These are phyloP conservation scores for Protea cynaroides DNA, from an alignment of 164 flowering plant species.

Conservation along the genomic window DNA sequence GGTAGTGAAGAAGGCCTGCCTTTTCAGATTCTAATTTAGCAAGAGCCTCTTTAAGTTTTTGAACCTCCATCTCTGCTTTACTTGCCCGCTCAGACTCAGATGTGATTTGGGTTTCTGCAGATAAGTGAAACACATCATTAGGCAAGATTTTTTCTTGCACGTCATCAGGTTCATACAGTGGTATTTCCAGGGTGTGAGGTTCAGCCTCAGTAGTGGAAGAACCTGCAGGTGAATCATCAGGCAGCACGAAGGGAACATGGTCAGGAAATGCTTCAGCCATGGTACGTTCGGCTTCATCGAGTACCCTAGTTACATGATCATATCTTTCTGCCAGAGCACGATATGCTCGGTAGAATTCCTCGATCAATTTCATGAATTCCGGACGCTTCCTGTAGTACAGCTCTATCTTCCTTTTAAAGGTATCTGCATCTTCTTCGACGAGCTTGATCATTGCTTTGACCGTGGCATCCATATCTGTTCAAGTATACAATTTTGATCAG, in stretches of 20 bases:
- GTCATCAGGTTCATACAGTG: conserved; percentile 40
- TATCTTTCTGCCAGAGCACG: conserved; percentile 95
- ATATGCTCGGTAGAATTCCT: conserved; percentile 87
- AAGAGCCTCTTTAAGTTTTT: conserved; percentile 40
- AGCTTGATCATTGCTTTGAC: conserved; percentile 95
- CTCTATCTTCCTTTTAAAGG: conserved; percentile 93
- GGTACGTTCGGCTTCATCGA: conserved; percentile 80
- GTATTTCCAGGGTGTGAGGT: conserved; percentile 51
- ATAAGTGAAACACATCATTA: conserved; percentile 20
- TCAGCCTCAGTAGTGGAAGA: conserved; percentile 38
- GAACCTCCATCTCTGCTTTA: conserved; percentile 39
- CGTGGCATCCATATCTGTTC: conserved; percentile 78
- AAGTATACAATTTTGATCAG: conserved; percentile 8
- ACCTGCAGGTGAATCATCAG: conserved; percentile 47
- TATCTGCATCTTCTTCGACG: conserved; percentile 94
- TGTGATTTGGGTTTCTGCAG: conserved; percentile 25
- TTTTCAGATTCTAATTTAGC: conserved; percentile 47
- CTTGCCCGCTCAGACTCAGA: conserved; percentile 29
- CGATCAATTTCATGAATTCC: conserved; percentile 88
- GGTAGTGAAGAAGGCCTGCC: conserved; percentile 37
- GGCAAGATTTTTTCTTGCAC: conserved; percentile 21
- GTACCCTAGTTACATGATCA: conserved; percentile 79
- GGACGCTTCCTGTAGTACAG: conserved; percentile 97
- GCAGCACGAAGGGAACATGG: conserved; percentile 44
- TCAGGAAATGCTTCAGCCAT: conserved; percentile 80